phyloP scores from a whole-genome alignment of 2,329 filamentous ascomycete genomes.

The Penicillium sp. region DNA sequence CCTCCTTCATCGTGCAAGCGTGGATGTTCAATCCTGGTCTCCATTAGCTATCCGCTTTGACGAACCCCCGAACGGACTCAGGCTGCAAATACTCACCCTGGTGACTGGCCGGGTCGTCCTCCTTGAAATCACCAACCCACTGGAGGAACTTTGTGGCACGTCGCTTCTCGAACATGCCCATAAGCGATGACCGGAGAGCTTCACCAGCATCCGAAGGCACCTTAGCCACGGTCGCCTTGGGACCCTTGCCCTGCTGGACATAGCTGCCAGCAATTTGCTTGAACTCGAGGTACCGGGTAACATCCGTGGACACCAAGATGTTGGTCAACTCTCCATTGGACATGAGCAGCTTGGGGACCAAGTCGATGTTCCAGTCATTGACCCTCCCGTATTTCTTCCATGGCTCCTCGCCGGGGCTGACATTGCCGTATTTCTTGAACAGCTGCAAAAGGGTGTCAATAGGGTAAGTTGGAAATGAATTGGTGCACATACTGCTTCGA shows the following conservation, averaged over 20 bases:
- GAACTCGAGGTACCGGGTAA: conserved; percentile 86
- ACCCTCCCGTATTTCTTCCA: conserved; percentile 97
- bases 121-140: conserved; percentile 86
- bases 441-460: conserved; percentile 61
- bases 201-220: conserved; percentile 91
- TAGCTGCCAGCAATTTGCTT: conserved; percentile 94
- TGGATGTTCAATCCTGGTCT: conserved; percentile 72
- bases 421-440: conserved; percentile 95
- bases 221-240: conserved; percentile 91
- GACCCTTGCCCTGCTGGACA: conserved; percentile 81
- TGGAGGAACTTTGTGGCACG: conserved; percentile 95
- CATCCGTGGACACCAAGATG: conserved; percentile 94
- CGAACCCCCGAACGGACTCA: conserved; percentile 26
- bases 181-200: conserved; percentile 86
- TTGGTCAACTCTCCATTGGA: conserved; percentile 97
- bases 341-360: conserved; percentile 98
- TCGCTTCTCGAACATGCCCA: conserved; percentile 98
- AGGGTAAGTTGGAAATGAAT: neutral
- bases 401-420: conserved; percentile 73
- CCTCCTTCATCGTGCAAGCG: conserved; percentile 89
- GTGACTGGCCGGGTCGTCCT: conserved; percentile 79
- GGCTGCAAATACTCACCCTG: conserved; percentile 64
- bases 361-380: conserved; percentile 99
- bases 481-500: conserved; percentile 70
- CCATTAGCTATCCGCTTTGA: conserved; percentile 21